These are phyloP conservation scores for Castanea crenata DNA, from an alignment of 306 rosid genomes.

Conservation along the genomic window DNA sequence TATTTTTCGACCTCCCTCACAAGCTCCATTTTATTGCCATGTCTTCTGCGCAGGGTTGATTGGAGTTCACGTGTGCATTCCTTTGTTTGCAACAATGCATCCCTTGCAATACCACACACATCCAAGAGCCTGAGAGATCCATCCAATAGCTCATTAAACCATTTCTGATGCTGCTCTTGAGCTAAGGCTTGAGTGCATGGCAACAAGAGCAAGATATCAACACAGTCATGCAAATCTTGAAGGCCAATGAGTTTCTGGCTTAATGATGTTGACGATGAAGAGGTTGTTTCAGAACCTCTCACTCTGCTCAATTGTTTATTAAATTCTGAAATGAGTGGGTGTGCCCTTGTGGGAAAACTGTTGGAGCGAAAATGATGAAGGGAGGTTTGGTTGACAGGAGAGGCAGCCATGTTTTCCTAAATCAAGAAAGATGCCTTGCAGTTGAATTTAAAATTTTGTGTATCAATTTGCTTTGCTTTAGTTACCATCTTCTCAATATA, in stretches of 20 bases:
- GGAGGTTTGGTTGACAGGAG: no score
- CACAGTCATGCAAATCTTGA: constrained; percentile 11
- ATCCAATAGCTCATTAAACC: constrained; percentile 2
- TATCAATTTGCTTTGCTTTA: background rate
- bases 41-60: constrained; percentile 9
- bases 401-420: constrained; percentile 1
- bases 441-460: no score
- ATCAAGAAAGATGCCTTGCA: background rate
- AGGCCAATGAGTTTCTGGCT: constrained; percentile 15
- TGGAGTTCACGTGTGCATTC: constrained; percentile 23
- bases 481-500: constrained; percentile 11
- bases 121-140: constrained; percentile 23
- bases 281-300: constrained; percentile 19
- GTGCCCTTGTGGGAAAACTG: constrained; percentile 26
- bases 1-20: constrained; percentile 12
- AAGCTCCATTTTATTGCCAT: constrained; percentile 1
- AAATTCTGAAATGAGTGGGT: constrained; percentile 17
- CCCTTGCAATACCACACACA: constrained; percentile 22
- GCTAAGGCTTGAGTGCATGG: background rate
- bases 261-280: constrained; percentile 18
- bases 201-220: constrained; percentile 5
- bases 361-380: constrained; percentile 8
- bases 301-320: constrained; percentile 20
- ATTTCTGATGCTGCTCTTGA: background rate
- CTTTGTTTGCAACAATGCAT: constrained; percentile 15